Conservation (phyloP, 192 early-diverging fungal genomes). For the Paraglomus occultum region DNA sequence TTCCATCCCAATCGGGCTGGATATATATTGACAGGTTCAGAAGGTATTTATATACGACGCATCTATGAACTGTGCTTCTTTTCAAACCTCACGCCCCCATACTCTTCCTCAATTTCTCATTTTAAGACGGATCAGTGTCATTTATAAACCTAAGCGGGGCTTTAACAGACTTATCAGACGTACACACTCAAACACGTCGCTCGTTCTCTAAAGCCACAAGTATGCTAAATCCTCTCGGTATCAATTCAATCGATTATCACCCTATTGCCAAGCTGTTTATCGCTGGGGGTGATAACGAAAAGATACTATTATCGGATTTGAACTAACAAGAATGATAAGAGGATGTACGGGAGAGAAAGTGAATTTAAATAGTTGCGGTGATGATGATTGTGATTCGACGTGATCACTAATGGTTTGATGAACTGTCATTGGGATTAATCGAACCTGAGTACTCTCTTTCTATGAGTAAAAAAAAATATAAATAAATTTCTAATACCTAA, state of each 20-base stretch:
- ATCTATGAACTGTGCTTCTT: no score
- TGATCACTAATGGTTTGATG: no score
- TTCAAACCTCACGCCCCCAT: no score
- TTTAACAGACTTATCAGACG: background rate
- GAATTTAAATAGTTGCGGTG: no score
- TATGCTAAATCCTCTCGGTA: background rate
- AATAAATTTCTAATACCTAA: no score
- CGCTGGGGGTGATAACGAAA: constrained; percentile 4
- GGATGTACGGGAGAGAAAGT: no score
- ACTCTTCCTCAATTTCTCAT: no score
- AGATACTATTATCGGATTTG: constrained; percentile 5
- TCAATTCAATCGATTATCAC: constrained; percentile 28
- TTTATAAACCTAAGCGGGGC: no score
- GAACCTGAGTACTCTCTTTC: no score
- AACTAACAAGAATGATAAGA: background rate
- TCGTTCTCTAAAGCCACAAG: no score
- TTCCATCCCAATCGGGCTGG: constrained; percentile 19
- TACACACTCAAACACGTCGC: background rate
- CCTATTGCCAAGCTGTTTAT: constrained; percentile 28
- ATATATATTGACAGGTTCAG: constrained; percentile 15
- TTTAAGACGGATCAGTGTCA: no score
- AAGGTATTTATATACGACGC: background rate
- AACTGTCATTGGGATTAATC: background rate
- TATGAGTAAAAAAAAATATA: background rate
- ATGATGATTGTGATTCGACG: no score